A percentile compares a stretch with the other conserved stretches of the same genome.
phyloP scores from a whole-genome alignment of 495 filamentous ascomycete genomes.

The Aspergillus avenaceus region DNA sequence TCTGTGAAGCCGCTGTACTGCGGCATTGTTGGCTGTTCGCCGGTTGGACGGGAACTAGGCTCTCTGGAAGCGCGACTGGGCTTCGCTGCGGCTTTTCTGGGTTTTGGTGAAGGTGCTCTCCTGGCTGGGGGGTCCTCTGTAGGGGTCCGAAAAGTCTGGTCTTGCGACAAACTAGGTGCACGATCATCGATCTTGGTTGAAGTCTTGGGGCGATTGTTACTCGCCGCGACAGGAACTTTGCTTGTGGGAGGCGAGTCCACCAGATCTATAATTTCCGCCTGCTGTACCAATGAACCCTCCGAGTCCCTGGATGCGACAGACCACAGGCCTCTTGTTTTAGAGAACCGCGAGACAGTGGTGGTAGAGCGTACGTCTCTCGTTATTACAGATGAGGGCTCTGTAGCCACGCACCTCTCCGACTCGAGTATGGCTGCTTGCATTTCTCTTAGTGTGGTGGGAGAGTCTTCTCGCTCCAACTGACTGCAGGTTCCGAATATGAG shows the following conservation, averaged over 20 bases:
- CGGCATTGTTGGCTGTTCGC: slow-evolving; percentile 40
- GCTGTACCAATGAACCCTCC: slow-evolving; percentile 52
- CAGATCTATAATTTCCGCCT: slow-evolving; percentile 54
- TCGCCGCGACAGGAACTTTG: not conserved
- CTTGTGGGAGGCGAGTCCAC: slow-evolving; percentile 38
- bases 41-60: not conserved
- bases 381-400: not conserved
- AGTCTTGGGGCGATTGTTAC: not conserved
- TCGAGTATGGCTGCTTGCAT: slow-evolving; percentile 65
- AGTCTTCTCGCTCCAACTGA: slow-evolving; percentile 75
- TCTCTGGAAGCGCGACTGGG: not conserved
- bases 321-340: slow-evolving; percentile 54
- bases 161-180: not conserved
- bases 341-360: slow-evolving; percentile 22
- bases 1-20: slow-evolving; percentile 63
- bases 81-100: not conserved
- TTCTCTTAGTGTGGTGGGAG: slow-evolving; percentile 62
- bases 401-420: slow-evolving; percentile 40
- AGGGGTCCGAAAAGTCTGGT: not conserved
- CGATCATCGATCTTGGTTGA: not conserved
- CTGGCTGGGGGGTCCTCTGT: not conserved
- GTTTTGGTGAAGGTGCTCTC: not conserved
- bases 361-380: not conserved
- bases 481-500: slow-evolving; percentile 92
- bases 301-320: slow-evolving; percentile 60